Base-by-base conservation (phyloP, 75 land plant genomes). In the Picea sitchensis region DNA sequence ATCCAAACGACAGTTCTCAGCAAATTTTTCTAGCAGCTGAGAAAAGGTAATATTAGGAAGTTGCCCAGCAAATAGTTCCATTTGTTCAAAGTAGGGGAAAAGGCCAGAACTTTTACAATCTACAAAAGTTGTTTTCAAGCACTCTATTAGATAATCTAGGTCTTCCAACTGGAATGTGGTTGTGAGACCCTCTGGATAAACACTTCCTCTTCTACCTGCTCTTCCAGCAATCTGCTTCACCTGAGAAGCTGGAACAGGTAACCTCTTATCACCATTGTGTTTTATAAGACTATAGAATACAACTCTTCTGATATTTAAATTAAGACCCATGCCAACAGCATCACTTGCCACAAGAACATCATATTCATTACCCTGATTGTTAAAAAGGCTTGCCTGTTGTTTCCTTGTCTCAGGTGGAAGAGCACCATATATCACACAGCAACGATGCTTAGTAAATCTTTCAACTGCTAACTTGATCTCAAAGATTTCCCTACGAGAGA, bases 321-420 rank as follows among this genome's bases (percentile, higher is more conserved):
- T 97, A 80, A 97, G 84, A 15, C 99, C 99, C 99, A 97, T 97
- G 44, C 99, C 99, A 59, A 97, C 87, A 20, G 99, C 99, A 93
- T 97, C 99, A 81, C 99, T 97, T 8, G 99, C 99, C 61, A 97
- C 98, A 62, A 97, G 86, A 44, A 97, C 94, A 82, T 97, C 96
- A 81, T 83, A 97, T 72, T 97, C 96, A 82, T 88, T 93, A 81
- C 88, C 88, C 41, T 80, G 93, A 78, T 90, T 90, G 79, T 97
- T 95, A 73, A 97, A 97, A 64, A 97, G 80, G 41, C 68, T 87
- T n/a, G 99, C 99, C 82, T 95, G 99, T 61, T 90, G 96, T 31
- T 91, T 83, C 72, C 99, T 86, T 58, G 99, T 97, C 86, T 97
- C 99, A 14, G 99, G 99, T 13, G 98, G 99, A 72, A 97, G 86